Evolutionary conservation across 495 filamentous ascomycete species (phyloP).

Genomic region (Penicillium argentinense): DNA sequence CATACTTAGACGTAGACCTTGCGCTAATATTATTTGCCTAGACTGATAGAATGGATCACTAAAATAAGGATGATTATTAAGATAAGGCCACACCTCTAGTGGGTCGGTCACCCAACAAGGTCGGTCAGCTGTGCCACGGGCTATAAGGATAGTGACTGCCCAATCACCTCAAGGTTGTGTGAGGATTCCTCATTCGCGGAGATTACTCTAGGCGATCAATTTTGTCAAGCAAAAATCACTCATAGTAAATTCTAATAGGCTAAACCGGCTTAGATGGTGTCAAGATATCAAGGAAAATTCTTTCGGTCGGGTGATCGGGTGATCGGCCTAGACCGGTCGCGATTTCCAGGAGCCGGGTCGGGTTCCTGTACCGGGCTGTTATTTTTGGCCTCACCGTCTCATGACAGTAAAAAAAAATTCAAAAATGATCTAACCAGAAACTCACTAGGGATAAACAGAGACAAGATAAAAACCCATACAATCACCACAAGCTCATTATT

Average conservation of each 20-base stretch:
- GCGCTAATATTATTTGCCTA: too few relatives aligned
- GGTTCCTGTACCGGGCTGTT: background rate
- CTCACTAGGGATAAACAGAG: constrained; percentile 14
- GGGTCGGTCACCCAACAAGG: too few relatives aligned
- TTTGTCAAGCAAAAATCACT: background rate
- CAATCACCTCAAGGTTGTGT: too few relatives aligned
- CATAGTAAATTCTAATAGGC: background rate
- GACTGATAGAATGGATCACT: too few relatives aligned
- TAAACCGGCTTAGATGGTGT: background rate
- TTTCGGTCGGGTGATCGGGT: constrained; percentile 2
- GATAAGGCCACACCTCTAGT: too few relatives aligned
- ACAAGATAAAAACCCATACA: constrained; percentile 1
- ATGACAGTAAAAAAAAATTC: constrained; percentile 5
- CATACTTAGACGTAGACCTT: too few relatives aligned
- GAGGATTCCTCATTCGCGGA: background rate
- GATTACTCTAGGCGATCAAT: background rate
- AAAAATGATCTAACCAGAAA: constrained; percentile 12
- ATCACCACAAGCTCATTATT: constrained; percentile 1
- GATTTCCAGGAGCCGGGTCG: constrained; percentile 2
- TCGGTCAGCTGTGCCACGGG: too few relatives aligned
- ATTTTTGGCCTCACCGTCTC: constrained; percentile 5
- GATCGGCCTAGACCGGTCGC: constrained; percentile 1
- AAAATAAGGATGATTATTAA: too few relatives aligned
- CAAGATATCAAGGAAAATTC: background rate
- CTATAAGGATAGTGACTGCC: too few relatives aligned